Conservation (phyloP, 768 basidiomycete genomes). For the Suillus fuscotomentosus region DNA sequence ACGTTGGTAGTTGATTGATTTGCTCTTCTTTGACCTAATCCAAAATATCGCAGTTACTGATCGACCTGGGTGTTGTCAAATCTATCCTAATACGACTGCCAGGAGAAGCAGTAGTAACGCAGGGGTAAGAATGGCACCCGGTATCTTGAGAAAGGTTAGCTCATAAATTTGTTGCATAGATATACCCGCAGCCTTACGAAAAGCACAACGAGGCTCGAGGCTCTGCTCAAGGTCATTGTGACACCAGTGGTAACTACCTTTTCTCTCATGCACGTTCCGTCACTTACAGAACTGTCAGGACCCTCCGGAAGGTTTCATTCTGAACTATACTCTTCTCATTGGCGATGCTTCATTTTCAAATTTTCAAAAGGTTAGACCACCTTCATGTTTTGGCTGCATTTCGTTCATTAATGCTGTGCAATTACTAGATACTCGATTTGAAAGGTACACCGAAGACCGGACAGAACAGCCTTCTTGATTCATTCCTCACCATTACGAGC, state of each 20-base stretch:
- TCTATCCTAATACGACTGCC: conserved; percentile 81
- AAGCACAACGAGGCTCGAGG: conserved; percentile 79
- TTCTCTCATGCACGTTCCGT: not conserved
- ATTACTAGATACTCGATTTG: conserved; percentile 79
- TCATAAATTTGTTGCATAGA: conserved; percentile 38
- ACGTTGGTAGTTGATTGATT: conserved; percentile 7
- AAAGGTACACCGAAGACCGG: conserved; percentile 87
- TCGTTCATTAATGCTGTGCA: conserved; percentile 4
- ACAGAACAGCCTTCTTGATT: conserved; percentile 88
- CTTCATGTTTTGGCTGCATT: conserved; percentile 10
- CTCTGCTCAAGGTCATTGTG: conserved; percentile 91
- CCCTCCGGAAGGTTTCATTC: conserved; percentile 90
- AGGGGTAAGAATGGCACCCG: conserved; percentile 43
- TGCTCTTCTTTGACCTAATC: conserved; percentile 1
- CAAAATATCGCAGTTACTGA: conserved; percentile 58
- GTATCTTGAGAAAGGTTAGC: conserved; percentile 5
- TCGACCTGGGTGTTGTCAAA: conserved; percentile 89
- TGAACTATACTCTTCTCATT: conserved; percentile 93
- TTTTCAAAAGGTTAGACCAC: conserved; percentile 83
- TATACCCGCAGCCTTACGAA: conserved; percentile 84
- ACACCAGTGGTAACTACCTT: conserved; percentile 73
- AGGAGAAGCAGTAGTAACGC: conserved; percentile 58
- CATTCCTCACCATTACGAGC: conserved; percentile 91
- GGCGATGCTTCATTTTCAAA: conserved; percentile 95
- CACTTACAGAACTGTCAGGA: conserved; percentile 48